Evolutionary conservation across 2,329 filamentous ascomycete species (phyloP).

Genomic region (Reticulascus tulasneorum): DNA sequence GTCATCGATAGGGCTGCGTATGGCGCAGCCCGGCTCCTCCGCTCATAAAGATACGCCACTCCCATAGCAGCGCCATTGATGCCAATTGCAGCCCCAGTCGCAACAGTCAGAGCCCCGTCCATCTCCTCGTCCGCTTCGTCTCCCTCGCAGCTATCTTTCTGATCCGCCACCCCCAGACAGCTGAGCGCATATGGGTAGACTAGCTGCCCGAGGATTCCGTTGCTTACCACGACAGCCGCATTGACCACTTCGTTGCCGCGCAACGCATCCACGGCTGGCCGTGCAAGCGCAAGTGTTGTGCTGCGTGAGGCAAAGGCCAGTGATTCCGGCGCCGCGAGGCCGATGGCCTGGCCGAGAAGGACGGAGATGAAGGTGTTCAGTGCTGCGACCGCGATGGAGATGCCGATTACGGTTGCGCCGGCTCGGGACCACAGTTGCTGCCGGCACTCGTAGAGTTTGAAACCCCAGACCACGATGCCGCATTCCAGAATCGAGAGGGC

Average conservation of each 20-base stretch:
- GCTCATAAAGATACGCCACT: conserved; percentile 53
- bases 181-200: conserved; percentile 31
- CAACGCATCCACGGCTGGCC: conserved; percentile 40
- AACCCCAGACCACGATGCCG: conserved; percentile 49
- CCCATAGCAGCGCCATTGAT: conserved; percentile 60
- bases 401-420: conserved; percentile 33
- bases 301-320: conserved; percentile 47
- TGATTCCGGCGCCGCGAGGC: conserved; percentile 28
- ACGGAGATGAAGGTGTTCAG: conserved; percentile 41
- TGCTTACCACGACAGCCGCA: conserved; percentile 47
- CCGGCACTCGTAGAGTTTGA: conserved; percentile 50
- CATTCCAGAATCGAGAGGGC: conserved; percentile 46
- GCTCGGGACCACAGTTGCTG: conserved; percentile 38
- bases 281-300: conserved; percentile 46
- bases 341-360: conserved; percentile 29
- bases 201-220: conserved; percentile 42
- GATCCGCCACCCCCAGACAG: conserved; percentile 20
- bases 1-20: conserved; percentile 57
- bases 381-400: conserved; percentile 32
- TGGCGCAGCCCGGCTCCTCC: conserved; percentile 46
- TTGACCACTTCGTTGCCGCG: conserved; percentile 43
- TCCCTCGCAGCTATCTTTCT: conserved; percentile 1
- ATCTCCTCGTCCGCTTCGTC: background rate
- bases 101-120: conserved; percentile 36
- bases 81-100: conserved; percentile 49